phyloP scores from a whole-genome alignment of 2,329 filamentous ascomycete species.

The Pseudocercospora ulei region DNA sequence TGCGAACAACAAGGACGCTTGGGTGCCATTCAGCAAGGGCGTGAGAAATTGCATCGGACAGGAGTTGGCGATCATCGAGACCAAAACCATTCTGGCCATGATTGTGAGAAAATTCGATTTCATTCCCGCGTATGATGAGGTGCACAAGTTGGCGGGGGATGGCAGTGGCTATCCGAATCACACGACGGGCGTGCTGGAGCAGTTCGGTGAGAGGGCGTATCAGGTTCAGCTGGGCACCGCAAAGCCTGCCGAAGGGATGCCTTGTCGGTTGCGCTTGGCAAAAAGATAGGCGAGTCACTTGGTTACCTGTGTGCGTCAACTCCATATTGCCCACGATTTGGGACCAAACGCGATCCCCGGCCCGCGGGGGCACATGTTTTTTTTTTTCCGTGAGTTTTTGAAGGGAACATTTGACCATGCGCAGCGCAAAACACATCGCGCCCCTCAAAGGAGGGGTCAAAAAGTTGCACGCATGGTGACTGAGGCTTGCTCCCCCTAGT shows the following conservation, averaged over 20 bases:
- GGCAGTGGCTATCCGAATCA: slow-evolving; percentile 31
- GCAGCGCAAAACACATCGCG: too few relatives aligned
- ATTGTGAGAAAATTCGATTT: slow-evolving; percentile 46
- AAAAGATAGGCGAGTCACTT: too few relatives aligned
- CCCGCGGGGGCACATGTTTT: too few relatives aligned
- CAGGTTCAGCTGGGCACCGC: slow-evolving; percentile 32
- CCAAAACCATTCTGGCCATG: slow-evolving; percentile 45
- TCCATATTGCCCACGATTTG: too few relatives aligned
- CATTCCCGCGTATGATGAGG: slow-evolving; percentile 35
- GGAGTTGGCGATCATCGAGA: slow-evolving; percentile 47
- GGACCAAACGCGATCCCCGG: too few relatives aligned
- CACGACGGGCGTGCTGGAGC: slow-evolving; percentile 23
- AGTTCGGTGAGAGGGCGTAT: slow-evolving; percentile 33
- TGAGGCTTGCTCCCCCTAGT: too few relatives aligned
- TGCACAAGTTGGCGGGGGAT: slow-evolving; percentile 32
- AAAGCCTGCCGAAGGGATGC: slow-evolving; percentile 33
- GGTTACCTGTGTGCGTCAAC: too few relatives aligned
- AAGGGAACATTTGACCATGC: too few relatives aligned
- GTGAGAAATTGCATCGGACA: slow-evolving; percentile 50
- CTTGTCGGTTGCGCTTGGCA: slow-evolving; percentile 27
- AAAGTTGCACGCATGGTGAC: too few relatives aligned
- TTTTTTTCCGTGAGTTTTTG: too few relatives aligned
- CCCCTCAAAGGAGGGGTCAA: too few relatives aligned
- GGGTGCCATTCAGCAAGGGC: slow-evolving; percentile 49
- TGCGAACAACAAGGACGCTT: slow-evolving; percentile 39